Percentiles rank a stretch among this genome's conserved stretches.
These are phyloP conservation scores for Podila epigama DNA, from an alignment of 192 early-diverging fungal genomes.

Conservation along the genomic window DNA sequence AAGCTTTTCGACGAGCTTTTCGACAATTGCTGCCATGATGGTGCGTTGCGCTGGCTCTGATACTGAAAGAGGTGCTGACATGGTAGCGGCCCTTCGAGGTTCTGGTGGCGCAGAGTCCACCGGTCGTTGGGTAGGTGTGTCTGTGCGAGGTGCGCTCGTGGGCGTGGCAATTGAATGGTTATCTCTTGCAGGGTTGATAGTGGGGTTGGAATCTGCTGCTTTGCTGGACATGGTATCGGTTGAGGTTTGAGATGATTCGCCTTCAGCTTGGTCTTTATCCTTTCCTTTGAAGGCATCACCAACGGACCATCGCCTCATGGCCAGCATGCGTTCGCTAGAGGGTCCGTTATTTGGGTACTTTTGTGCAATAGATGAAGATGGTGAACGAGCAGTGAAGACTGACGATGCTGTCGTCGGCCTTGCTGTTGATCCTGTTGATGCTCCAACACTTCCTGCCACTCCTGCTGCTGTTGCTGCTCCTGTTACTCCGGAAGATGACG, in stretches of 20 bases:
- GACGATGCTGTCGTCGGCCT: background rate
- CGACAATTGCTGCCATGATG: constrained; percentile 63
- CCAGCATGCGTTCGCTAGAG: background rate
- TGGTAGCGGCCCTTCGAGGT: background rate
- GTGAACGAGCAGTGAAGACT: background rate
- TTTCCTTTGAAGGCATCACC: constrained; percentile 18
- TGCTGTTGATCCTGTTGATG: background rate
- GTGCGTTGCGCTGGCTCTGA: constrained; percentile 3
- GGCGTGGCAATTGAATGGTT: too few relatives aligned
- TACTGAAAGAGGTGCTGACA: background rate
- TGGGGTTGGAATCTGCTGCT: background rate
- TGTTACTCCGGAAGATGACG: too few relatives aligned
- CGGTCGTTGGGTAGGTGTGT: too few relatives aligned
- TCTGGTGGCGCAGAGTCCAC: too few relatives aligned
- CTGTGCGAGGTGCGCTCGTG: too few relatives aligned
- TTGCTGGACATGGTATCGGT: background rate
- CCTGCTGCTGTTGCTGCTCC: background rate
- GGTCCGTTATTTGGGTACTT: background rate
- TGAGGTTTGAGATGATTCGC: background rate
- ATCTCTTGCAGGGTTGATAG: too few relatives aligned
- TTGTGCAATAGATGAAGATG: background rate
- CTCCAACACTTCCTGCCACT: too few relatives aligned
- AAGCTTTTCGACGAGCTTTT: constrained; percentile 64
- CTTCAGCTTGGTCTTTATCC: constrained; percentile 5
- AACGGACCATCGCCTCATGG: constrained; percentile 29